Conservation (phyloP, 306 rosid species). For the Casuarina cunninghamiana region DNA sequence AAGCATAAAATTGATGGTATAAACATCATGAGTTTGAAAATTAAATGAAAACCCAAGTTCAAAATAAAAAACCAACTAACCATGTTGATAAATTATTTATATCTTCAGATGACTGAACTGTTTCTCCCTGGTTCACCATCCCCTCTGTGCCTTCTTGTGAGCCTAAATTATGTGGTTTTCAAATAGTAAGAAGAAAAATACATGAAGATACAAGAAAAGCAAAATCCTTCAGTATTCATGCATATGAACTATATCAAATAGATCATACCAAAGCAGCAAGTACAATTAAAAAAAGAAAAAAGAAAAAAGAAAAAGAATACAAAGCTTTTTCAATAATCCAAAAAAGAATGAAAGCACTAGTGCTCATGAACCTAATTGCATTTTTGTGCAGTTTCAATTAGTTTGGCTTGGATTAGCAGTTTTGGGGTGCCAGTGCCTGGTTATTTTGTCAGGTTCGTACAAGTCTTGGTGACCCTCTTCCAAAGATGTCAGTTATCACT, state of each 20-base stretch:
- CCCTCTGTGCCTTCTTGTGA: constrained; percentile 40
- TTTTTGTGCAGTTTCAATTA: background rate
- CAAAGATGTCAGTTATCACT: background rate
- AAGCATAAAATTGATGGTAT: background rate
- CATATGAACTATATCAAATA: constrained; percentile 18
- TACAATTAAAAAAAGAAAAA: background rate
- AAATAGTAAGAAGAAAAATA: constrained; percentile 21
- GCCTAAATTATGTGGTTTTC: constrained; percentile 39
- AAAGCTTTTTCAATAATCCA: background rate
- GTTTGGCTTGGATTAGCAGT: background rate
- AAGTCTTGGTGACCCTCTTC: background rate
- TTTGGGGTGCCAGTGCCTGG: background rate
- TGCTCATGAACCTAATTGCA: background rate
- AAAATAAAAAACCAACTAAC: constrained; percentile 35
- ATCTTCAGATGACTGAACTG: constrained; percentile 35
- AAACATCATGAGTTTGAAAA: background rate
- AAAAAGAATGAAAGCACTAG: background rate
- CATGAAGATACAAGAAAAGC: constrained; percentile 13
- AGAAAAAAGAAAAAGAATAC: background rate
- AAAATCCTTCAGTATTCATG: background rate
- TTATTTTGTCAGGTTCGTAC: background rate
- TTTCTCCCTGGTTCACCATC: constrained; percentile 33
- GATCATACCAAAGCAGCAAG: constrained; percentile 16
- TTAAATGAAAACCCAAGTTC: background rate
- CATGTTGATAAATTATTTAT: constrained; percentile 28